Conservation (phyloP, 2,329 filamentous ascomycete species). For the Beauveria rudraprayagi region DNA sequence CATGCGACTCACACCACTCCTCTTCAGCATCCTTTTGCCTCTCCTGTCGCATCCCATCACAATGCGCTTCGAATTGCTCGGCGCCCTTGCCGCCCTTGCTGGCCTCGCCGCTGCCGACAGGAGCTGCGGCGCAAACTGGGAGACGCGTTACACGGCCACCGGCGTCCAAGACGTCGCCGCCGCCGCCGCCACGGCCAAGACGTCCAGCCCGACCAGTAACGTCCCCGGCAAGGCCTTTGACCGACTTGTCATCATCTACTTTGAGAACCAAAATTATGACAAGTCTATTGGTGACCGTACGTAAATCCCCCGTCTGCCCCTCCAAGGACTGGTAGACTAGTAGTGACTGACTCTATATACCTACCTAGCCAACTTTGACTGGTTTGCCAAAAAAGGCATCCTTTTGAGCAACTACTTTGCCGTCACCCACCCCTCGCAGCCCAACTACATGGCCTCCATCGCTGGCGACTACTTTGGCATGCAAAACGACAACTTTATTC, state of each 20-base stretch:
- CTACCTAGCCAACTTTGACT: slow-evolving; percentile 21
- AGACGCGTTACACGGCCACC: slow-evolving; percentile 43
- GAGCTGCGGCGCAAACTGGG: slow-evolving; percentile 21
- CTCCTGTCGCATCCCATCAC: not conserved
- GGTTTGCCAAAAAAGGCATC: slow-evolving; percentile 24
- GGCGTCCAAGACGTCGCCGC: slow-evolving; percentile 41
- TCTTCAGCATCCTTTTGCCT: not conserved
- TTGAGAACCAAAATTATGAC: slow-evolving; percentile 68
- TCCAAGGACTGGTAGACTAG: not conserved
- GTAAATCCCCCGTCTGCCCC: slow-evolving; percentile 17
- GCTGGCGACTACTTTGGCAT: slow-evolving; percentile 69
- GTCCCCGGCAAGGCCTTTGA: slow-evolving; percentile 67
- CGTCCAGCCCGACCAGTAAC: slow-evolving; percentile 50
- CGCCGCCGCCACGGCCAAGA: slow-evolving; percentile 52
- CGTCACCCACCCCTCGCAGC: slow-evolving; percentile 65
- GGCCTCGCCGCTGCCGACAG: slow-evolving; percentile 19
- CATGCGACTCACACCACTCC: not conserved
- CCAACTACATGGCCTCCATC: slow-evolving; percentile 64
- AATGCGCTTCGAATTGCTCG: slow-evolving; percentile 11
- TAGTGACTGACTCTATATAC: not conserved
- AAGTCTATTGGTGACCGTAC: slow-evolving; percentile 54
- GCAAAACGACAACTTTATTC: slow-evolving; percentile 57
- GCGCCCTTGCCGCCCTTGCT: slow-evolving; percentile 19
- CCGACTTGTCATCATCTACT: slow-evolving; percentile 64
- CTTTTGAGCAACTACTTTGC: slow-evolving; percentile 38